Evolutionary conservation across 768 basidiomycete species (phyloP).

Genomic region (Calocybe indica): DNA sequence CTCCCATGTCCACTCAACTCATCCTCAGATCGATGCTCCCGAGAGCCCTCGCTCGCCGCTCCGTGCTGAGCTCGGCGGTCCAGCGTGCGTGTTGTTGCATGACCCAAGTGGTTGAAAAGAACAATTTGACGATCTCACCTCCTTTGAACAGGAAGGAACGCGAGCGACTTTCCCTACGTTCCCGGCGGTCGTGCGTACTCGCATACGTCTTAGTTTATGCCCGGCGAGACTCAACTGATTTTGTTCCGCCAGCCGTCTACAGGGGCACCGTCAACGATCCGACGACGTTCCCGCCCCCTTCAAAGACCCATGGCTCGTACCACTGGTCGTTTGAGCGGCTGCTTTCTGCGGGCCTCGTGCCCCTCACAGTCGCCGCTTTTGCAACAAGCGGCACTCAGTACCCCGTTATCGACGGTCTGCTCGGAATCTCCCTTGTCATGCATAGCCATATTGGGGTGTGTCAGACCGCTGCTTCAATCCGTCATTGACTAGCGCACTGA

Average conservation of each 20-base stretch:
- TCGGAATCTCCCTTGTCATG: conserved; percentile 83
- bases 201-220: not conserved
- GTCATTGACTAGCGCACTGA: conserved; percentile 7
- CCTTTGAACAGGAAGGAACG: conserved; percentile 30
- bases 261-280: conserved; percentile 95
- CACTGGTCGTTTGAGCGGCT: conserved; percentile 93
- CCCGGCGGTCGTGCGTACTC: conserved; percentile 63
- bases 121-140: conserved; percentile 5
- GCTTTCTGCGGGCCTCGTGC: conserved; percentile 82
- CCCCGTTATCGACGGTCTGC: conserved; percentile 84
- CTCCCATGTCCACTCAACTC: conserved; percentile 44
- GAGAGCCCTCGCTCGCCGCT: conserved; percentile 36
- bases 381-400: conserved; percentile 70
- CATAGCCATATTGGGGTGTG: conserved; percentile 94
- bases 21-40: conserved; percentile 44
- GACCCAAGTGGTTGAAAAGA: not conserved
- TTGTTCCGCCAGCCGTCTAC: conserved; percentile 56
- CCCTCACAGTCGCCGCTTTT: conserved; percentile 82
- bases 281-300: conserved; percentile 79
- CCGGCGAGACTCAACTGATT: not conserved
- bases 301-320: conserved; percentile 81
- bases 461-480: conserved; percentile 10
- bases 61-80: conserved; percentile 29
- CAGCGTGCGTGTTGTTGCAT: conserved; percentile 29
- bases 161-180: conserved; percentile 36